Conservation (phyloP, 257 asterid genomes). For the Fraxinus quadrangulata region DNA sequence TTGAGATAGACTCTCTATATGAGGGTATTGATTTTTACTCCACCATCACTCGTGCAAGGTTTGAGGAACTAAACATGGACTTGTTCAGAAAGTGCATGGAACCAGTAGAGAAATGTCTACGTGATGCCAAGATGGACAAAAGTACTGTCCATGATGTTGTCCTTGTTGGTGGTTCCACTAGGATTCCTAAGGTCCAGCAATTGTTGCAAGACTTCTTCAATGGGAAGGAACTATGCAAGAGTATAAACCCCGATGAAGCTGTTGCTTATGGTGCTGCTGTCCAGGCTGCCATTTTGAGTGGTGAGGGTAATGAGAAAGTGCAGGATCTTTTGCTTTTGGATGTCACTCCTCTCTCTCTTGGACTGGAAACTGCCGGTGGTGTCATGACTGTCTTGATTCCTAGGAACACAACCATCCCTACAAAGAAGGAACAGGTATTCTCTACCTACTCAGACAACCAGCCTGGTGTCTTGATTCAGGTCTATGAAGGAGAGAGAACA, state of each 20-base stretch:
- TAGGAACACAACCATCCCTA: too few species aligned
- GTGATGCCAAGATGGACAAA: constrained; percentile 4
- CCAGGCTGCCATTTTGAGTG: constrained; percentile 3
- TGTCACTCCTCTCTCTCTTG: neutral
- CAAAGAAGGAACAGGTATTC: too few species aligned
- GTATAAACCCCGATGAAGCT: constrained; percentile 3
- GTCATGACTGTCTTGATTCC: too few species aligned
- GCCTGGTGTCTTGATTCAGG: too few species aligned
- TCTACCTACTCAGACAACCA: too few species aligned
- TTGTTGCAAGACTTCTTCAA: neutral
- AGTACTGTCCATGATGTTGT: constrained; percentile 3
- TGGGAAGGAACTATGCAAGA: neutral
- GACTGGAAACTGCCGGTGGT: too few species aligned
- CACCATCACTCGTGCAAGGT: constrained; percentile 6
- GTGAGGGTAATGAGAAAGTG: neutral
- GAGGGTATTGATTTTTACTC: constrained; percentile 5
- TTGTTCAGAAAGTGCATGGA: constrained; percentile 7
- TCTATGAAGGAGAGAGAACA: too few species aligned
- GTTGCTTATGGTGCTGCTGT: constrained; percentile 7
- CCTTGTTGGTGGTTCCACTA: constrained; percentile 10
- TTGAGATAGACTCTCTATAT: neutral
- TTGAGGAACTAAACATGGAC: constrained; percentile 4
- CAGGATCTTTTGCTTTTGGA: constrained; percentile 6
- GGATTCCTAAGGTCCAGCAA: constrained; percentile 1
- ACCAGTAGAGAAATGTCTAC: constrained; percentile 6